phyloP scores from a whole-genome alignment of 306 rosid species.

The Inga laurina region DNA sequence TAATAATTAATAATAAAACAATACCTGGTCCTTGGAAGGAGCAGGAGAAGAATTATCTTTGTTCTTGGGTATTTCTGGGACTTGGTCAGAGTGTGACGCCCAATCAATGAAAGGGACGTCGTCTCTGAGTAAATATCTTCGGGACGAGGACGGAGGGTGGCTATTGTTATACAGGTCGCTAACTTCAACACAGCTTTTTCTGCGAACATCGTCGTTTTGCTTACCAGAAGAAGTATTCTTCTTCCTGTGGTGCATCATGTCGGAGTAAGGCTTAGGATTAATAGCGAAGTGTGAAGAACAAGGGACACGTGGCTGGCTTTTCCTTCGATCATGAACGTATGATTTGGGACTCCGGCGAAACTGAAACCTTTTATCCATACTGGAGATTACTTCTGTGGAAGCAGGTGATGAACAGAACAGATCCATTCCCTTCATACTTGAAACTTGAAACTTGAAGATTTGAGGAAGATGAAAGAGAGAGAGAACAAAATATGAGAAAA shows the following conservation, averaged over 20 bases:
- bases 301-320: constrained; percentile 48
- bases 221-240: constrained; percentile 33
- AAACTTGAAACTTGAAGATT: not conserved
- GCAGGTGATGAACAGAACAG: constrained; percentile 69
- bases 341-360: constrained; percentile 36
- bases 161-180: constrained; percentile 28
- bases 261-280: constrained; percentile 56
- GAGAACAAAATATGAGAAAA: not conserved
- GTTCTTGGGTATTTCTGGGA: constrained; percentile 23
- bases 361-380: constrained; percentile 50
- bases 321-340: constrained; percentile 34
- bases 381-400: constrained; percentile 67
- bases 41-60: constrained; percentile 26
- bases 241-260: constrained; percentile 42
- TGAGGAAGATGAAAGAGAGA: not conserved
- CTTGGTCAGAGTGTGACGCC: constrained; percentile 46
- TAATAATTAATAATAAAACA: not conserved
- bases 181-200: constrained; percentile 55
- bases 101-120: constrained; percentile 49
- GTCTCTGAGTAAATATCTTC: constrained; percentile 51
- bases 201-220: constrained; percentile 35
- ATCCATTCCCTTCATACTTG: constrained; percentile 62
- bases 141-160: constrained; percentile 42
- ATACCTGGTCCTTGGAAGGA: constrained; percentile 62
- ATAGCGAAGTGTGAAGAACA: constrained; percentile 76